phyloP scores from a whole-genome alignment of 495 filamentous ascomycete species.

The Penicillium salamii region DNA sequence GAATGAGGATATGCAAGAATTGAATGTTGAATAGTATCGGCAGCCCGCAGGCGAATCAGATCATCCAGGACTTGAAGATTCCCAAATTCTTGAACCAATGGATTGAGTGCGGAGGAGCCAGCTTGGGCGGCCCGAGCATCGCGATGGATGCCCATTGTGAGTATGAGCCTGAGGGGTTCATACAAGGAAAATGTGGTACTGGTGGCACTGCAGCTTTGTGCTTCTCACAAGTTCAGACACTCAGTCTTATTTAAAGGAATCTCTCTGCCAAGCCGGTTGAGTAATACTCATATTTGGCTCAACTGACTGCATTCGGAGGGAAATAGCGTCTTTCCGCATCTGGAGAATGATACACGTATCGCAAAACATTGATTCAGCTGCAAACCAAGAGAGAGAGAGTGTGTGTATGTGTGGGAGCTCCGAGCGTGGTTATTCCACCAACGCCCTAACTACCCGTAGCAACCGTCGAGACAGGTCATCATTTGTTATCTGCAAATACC shows the following conservation, averaged over 20 bases:
- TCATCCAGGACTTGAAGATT: conserved; percentile 44
- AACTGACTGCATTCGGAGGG: conserved; percentile 21
- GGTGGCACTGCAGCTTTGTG: background rate
- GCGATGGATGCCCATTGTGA: conserved; percentile 31
- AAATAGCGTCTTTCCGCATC: conserved; percentile 8
- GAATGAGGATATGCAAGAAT: conserved; percentile 51
- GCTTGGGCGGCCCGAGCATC: conserved; percentile 11
- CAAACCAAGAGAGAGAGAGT: background rate
- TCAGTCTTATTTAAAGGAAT: background rate
- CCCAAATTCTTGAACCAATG: conserved; percentile 32
- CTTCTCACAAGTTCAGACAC: background rate
- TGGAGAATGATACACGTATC: conserved; percentile 1
- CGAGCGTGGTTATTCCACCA: no score
- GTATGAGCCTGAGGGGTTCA: background rate
- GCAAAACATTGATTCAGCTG: background rate
- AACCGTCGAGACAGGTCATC: background rate
- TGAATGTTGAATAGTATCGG: conserved; percentile 47
- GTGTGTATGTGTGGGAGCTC: no score
- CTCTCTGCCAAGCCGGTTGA: background rate
- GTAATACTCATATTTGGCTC: background rate
- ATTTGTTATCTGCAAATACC: background rate
- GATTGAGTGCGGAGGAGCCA: conserved; percentile 13
- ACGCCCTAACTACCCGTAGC: no score
- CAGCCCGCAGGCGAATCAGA: conserved; percentile 47
- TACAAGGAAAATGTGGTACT: background rate